phyloP scores from a whole-genome alignment of 208 protist species.

The Trypanosoma boissoni region DNA sequence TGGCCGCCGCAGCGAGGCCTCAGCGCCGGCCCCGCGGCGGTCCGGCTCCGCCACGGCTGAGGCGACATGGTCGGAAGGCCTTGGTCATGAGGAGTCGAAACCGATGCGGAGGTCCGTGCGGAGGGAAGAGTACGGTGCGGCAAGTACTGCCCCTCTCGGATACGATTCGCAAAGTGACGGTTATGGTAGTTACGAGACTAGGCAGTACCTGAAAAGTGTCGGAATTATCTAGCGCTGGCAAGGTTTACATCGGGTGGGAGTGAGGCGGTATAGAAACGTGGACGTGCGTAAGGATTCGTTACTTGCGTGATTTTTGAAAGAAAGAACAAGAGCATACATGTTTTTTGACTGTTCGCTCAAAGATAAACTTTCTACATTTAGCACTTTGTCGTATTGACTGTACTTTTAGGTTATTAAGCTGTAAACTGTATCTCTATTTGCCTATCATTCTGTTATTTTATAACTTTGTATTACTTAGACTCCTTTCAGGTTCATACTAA shows the following conservation, averaged over 20 bases:
- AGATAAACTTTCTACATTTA: not conserved
- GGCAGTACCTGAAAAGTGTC: constrained; percentile 76
- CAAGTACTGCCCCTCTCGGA: constrained; percentile 14
- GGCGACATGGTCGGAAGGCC: no score
- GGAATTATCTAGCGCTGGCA: constrained; percentile 49
- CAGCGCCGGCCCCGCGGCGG: not conserved
- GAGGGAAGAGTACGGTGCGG: constrained; percentile 7
- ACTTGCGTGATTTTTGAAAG: not conserved
- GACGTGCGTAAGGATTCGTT: no score
- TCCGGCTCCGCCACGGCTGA: not conserved
- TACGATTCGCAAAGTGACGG: constrained; percentile 84
- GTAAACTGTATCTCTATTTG: not conserved
- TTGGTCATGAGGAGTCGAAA: not conserved
- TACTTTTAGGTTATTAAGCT: not conserved
- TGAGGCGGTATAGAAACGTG: no score
- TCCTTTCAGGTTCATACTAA: not conserved
- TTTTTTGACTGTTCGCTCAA: not conserved
- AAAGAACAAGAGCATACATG: not conserved
- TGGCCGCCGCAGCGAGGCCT: constrained; percentile 10
- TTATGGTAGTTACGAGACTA: constrained; percentile 85
- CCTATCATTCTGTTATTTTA: not conserved
- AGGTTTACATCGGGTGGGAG: not conserved
- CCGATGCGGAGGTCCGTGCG: not conserved
- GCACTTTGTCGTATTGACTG: not conserved
- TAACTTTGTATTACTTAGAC: not conserved